A percentile compares a stretch with the other conserved stretches of the same genome.
These are phyloP conservation scores for Botrytis elliptica DNA, from an alignment of 2,329 filamentous ascomycete genomes.

Conservation along the genomic window DNA sequence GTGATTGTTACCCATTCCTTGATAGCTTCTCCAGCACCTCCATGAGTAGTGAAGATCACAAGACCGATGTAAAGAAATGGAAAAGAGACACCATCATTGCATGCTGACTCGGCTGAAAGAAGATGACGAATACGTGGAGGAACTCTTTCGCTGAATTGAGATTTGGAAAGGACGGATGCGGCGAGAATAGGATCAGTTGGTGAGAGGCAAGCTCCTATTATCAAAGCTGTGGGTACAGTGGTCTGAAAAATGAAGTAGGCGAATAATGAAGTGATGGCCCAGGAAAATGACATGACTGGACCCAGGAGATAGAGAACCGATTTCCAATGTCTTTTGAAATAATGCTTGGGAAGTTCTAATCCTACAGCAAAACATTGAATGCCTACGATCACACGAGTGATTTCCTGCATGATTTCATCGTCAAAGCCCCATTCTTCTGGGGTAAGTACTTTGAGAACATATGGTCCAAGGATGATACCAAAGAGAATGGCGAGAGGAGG, in stretches of 20 bases:
- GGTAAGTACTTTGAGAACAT: conserved; percentile 63
- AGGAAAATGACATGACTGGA: conserved; percentile 36
- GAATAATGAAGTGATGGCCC: conserved; percentile 48
- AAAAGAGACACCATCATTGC: conserved; percentile 56
- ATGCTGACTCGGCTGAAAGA: conserved; percentile 53
- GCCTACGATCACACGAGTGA: conserved; percentile 69
- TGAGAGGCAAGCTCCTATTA: conserved; percentile 54
- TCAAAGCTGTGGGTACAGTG: conserved; percentile 46
- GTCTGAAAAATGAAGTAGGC: conserved; percentile 48
- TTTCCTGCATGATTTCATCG: conserved; percentile 67
- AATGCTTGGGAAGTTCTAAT: conserved; percentile 61
- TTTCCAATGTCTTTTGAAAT: conserved; percentile 36
- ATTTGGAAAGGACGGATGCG: conserved; percentile 52
- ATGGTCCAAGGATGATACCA: conserved; percentile 68
- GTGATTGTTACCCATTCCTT: conserved; percentile 55
- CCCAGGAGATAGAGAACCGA: conserved; percentile 34
- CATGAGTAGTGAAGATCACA: conserved; percentile 43
- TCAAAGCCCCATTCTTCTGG: conserved; percentile 62
- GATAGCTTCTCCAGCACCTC: conserved; percentile 41
- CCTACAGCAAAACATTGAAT: conserved; percentile 73
- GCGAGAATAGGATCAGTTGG: conserved; percentile 57
- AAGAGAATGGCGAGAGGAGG: conserved; percentile 62
- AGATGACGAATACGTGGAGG: conserved; percentile 52
- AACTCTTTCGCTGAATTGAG: conserved; percentile 51
- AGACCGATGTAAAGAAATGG: conserved; percentile 56